A percentile compares a stretch with the other conserved stretches of the same genome.
Evolutionary conservation across 371 early-diverging fungal species (phyloP).

Genomic region (Sporodiniella umbellata): DNA sequence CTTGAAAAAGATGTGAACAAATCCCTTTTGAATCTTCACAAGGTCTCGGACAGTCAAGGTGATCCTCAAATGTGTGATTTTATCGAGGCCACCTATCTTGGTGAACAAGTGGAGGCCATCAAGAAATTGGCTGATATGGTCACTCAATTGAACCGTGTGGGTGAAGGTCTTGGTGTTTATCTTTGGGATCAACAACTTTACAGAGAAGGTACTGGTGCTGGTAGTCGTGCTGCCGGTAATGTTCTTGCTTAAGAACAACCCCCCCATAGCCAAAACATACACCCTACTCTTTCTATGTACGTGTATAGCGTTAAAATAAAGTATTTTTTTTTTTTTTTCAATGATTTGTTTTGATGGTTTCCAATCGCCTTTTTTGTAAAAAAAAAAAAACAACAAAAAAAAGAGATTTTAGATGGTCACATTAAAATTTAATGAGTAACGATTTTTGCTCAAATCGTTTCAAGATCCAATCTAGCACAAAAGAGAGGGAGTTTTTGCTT

Average conservation of each 20-base stretch:
- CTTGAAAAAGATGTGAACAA: conserved; percentile 71
- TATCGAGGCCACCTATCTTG: conserved; percentile 57
- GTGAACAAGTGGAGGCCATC: conserved; percentile 69
- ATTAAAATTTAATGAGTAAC: too few relatives aligned
- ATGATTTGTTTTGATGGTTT: too few relatives aligned
- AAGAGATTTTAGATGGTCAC: too few relatives aligned
- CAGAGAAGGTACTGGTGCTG: conserved; percentile 46
- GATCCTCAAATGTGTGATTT: conserved; percentile 74
- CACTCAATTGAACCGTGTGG: conserved; percentile 65
- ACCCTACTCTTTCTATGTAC: background rate
- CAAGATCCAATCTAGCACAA: too few relatives aligned
- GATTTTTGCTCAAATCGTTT: too few relatives aligned
- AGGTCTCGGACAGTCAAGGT: conserved; percentile 54
- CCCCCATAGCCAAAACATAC: too few relatives aligned
- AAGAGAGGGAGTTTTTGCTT: too few relatives aligned
- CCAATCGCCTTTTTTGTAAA: too few relatives aligned
- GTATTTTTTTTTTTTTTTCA: background rate
- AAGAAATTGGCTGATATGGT: conserved; percentile 65
- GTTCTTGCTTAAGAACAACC: background rate
- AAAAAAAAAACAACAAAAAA: too few relatives aligned
- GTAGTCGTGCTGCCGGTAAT: conserved; percentile 33
- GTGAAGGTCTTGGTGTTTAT: conserved; percentile 52
- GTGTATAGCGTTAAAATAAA: background rate
- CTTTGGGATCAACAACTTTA: conserved; percentile 65
- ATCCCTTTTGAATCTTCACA: conserved; percentile 64